Evolutionary conservation across 495 filamentous ascomycete species (phyloP).

Genomic region (Aspergillus leporis): DNA sequence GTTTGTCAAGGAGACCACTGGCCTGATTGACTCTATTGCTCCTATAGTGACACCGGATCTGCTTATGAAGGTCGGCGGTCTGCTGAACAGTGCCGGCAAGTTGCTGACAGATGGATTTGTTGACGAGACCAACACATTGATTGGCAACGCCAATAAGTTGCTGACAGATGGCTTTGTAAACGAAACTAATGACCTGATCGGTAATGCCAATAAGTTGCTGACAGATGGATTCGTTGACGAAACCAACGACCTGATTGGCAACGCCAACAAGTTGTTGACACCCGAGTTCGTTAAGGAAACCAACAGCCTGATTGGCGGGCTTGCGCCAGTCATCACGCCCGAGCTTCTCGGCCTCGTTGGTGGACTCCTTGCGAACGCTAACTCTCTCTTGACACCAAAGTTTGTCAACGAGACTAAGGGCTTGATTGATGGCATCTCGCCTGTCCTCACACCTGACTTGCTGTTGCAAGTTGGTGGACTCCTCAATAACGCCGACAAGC

Average conservation of each 20-base stretch:
- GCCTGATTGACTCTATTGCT: constrained; percentile 30
- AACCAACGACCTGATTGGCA: constrained; percentile 29
- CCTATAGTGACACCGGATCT: constrained; percentile 38
- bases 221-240: constrained; percentile 35
- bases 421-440: constrained; percentile 39
- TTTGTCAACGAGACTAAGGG: constrained; percentile 46
- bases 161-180: constrained; percentile 46
- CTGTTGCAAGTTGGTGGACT: constrained; percentile 35
- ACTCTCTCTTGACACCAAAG: constrained; percentile 37
- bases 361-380: constrained; percentile 39
- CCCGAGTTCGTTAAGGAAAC: constrained; percentile 46
- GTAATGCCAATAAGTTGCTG: neutral
- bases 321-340: constrained; percentile 37
- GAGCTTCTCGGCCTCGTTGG: constrained; percentile 26
- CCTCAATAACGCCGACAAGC: constrained; percentile 36
- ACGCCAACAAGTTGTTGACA: constrained; percentile 45
- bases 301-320: constrained; percentile 31
- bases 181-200: constrained; percentile 39
- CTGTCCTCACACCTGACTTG: constrained; percentile 38
- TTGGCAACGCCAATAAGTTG: constrained; percentile 40
- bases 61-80: constrained; percentile 29
- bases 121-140: constrained; percentile 34
- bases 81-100: constrained; percentile 38
- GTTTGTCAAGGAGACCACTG: constrained; percentile 31
- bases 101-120: constrained; percentile 37